Evolutionary conservation across 1,284 basidiomycete genomes (phyloP), one percentile per base, ranked within the genome.

Genomic region (Heterobasidion parviporum): DNA sequence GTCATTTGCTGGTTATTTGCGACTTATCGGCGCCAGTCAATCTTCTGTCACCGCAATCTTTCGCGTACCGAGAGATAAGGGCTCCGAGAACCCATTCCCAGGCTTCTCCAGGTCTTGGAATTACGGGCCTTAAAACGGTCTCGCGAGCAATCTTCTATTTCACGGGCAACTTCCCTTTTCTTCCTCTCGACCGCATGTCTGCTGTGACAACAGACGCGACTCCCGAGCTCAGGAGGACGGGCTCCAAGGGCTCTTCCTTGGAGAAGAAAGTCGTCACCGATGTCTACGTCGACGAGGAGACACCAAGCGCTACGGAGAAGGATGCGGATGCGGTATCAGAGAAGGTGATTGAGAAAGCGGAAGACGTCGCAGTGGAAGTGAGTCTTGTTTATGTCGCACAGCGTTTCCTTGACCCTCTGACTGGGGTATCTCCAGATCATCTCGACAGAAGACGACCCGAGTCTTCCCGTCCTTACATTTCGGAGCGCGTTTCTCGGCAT

Each of bases 401-500:
- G 3, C 34, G 34, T 32, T 15, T 50, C 15, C 26, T 41, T 20
- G 14, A 12, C 16, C 12, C 20, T 26, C 54, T 54, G 12, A 47
- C 33, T 53, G 48, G 14, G 52, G 51, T 16, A 38, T 32, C 36
- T 26, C 6, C 0, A 78, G 66, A 69, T 85, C 54, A 76, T 85
- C 54, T 76, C 74, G 1, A 64, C 80, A 1, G 68, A 75, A 8
- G 84, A 86, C 57, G 80, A 85, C 59, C 77, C 80, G 0, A 68
- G 71, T 0, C 70, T 82, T 38, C 82, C 77, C 41, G 77, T 77
- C 5, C 79, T 80, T 72, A 86, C 85, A 0, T 73, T 85, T 57
- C 74, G 83, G 5, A 70, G 76, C 2, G 73, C 82, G 56, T 72
- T 86, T 61, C 70, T 86, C n/a, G 82, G 84, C 10, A 61, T 82